A percentile compares a stretch with the other conserved stretches of the same genome.
These are phyloP conservation scores for Coemansia sp. DNA, from an alignment of 192 early-diverging fungal species.

Conservation along the genomic window DNA sequence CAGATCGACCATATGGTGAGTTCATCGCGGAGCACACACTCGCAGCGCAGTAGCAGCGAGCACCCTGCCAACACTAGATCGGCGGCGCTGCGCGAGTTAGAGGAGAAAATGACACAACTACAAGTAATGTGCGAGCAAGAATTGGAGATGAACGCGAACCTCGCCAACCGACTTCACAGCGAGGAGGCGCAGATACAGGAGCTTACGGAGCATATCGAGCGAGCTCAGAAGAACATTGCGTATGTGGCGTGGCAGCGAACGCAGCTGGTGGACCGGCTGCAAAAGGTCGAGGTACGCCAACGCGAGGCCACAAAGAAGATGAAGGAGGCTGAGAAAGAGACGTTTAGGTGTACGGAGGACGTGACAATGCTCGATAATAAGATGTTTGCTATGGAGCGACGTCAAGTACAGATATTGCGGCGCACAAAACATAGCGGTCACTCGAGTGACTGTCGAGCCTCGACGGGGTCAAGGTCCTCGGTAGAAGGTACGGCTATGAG, in stretches of 20 bases:
- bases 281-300: constrained; percentile 20
- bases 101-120: constrained; percentile 19
- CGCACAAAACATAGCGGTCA: constrained; percentile 10
- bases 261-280: constrained; percentile 30
- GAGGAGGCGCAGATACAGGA: constrained; percentile 26
- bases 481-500: neutral
- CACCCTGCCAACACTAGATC: neutral
- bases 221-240: constrained; percentile 25
- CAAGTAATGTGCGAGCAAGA: constrained; percentile 20
- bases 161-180: constrained; percentile 8
- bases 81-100: constrained; percentile 19
- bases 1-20: constrained; percentile 26
- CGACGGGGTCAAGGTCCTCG: constrained; percentile 7
- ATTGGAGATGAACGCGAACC: constrained; percentile 9
- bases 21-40: constrained; percentile 7
- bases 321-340: constrained; percentile 1
- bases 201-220: constrained; percentile 17
- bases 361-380: constrained; percentile 27
- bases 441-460: neutral
- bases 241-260: constrained; percentile 35
- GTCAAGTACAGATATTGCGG: constrained; percentile 15
- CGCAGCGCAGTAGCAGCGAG: neutral
- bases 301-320: constrained; percentile 7
- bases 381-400: constrained; percentile 32
- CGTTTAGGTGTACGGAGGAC: constrained; percentile 5